These are phyloP conservation scores for Circinella umbellata DNA, from an alignment of 371 early-diverging fungal species.

Conservation along the genomic window DNA sequence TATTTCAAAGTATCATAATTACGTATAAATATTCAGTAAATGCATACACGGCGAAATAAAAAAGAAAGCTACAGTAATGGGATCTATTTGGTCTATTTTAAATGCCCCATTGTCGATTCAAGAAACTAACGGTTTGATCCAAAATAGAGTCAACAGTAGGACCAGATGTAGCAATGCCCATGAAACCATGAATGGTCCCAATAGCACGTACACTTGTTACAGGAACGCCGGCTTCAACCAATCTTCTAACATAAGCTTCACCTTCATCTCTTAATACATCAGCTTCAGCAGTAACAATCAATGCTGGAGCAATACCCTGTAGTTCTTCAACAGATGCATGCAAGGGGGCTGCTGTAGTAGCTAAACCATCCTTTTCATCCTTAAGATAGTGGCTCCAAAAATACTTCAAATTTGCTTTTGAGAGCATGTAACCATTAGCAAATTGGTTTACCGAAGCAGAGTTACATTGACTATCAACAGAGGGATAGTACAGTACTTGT, in stretches of 20 bases:
- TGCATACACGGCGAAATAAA: too few relatives aligned
- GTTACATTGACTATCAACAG: slow-evolving; percentile 19
- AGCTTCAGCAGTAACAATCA: slow-evolving; percentile 38
- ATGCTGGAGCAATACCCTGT: slow-evolving; percentile 31
- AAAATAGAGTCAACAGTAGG: neutral
- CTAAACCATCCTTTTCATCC: slow-evolving; percentile 7
- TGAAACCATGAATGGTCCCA: slow-evolving; percentile 19
- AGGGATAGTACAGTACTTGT: slow-evolving; percentile 38
- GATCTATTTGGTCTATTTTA: too few relatives aligned
- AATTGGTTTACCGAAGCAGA: slow-evolving; percentile 27
- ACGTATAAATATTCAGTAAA: too few relatives aligned
- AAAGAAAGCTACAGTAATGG: too few relatives aligned
- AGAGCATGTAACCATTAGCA: slow-evolving; percentile 24
- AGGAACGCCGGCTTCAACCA: slow-evolving; percentile 32
- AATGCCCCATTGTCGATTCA: neutral
- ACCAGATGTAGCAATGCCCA: neutral
- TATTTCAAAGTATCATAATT: too few relatives aligned
- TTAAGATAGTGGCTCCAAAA: slow-evolving; percentile 34
- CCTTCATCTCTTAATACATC: slow-evolving; percentile 45
- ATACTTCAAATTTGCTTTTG: slow-evolving; percentile 25
- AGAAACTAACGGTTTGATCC: neutral
- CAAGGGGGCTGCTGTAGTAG: slow-evolving; percentile 23
- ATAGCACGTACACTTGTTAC: slow-evolving; percentile 24
- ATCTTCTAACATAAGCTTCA: slow-evolving; percentile 31
- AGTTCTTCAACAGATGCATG: slow-evolving; percentile 26